These are phyloP conservation scores for Kalaharituber pfeilii DNA, from an alignment of 2,329 filamentous ascomycete genomes.

Conservation along the genomic window DNA sequence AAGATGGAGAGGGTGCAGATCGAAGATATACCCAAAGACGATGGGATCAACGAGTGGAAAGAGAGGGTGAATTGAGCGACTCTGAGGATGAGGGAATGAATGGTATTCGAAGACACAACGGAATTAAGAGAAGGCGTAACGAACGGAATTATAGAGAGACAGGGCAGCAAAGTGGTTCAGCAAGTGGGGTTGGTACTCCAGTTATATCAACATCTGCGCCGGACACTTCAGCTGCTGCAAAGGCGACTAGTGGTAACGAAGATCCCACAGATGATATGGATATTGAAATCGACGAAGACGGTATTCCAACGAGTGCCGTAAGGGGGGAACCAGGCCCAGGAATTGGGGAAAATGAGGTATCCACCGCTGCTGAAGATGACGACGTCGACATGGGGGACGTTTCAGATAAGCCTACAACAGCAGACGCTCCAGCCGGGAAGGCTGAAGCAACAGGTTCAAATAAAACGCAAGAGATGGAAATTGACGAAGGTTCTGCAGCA, in stretches of 20 bases:
- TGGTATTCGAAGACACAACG: slow-evolving; percentile 11
- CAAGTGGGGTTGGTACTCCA: slow-evolving; percentile 8
- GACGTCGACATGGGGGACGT: slow-evolving; percentile 6
- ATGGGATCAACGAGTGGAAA: slow-evolving; percentile 43
- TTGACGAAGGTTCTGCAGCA: neutral
- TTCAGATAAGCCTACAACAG: neutral
- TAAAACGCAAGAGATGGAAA: neutral
- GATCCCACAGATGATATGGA: slow-evolving; percentile 13
- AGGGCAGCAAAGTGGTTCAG: slow-evolving; percentile 14
- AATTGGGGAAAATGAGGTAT: slow-evolving; percentile 2
- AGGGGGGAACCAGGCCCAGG: slow-evolving; percentile 11
- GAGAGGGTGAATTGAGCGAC: slow-evolving; percentile 44
- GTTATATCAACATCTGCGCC: slow-evolving; percentile 9
- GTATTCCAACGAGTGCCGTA: neutral
- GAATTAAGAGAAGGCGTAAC: slow-evolving; percentile 16
- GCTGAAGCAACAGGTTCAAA: neutral
- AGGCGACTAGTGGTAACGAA: slow-evolving; percentile 8
- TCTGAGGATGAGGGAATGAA: slow-evolving; percentile 44
- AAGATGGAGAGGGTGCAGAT: slow-evolving; percentile 42
- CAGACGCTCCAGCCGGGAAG: neutral
- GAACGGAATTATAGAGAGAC: slow-evolving; percentile 12
- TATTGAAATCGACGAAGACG: slow-evolving; percentile 15
- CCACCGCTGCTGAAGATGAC: slow-evolving; percentile 4
- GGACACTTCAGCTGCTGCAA: slow-evolving; percentile 7
- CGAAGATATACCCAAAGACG: slow-evolving; percentile 41